These are phyloP conservation scores for Castanea sativa DNA, from an alignment of 306 rosid genomes.

Conservation along the genomic window DNA sequence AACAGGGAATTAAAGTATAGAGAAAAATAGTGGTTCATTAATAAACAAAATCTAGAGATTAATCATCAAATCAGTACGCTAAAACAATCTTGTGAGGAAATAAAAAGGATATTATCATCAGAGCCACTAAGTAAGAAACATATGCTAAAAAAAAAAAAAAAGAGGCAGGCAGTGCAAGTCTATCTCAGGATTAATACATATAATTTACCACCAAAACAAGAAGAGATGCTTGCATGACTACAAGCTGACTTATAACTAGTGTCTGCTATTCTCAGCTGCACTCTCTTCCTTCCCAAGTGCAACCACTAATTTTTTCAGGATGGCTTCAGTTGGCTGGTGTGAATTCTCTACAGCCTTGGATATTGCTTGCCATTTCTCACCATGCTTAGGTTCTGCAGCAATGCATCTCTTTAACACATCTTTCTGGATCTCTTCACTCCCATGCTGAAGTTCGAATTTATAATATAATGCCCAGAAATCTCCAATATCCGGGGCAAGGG, in stretches of 20 bases:
- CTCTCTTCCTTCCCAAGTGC: conserved; percentile 79
- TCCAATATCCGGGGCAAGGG: conserved; percentile 88
- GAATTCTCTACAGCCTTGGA: conserved; percentile 90
- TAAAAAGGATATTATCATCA: background rate
- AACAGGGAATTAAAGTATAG: background rate
- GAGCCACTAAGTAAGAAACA: background rate
- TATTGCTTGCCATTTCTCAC: conserved; percentile 85
- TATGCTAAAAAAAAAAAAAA: background rate
- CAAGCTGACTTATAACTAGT: conserved; percentile 18
- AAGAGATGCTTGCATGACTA: background rate
- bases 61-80: background rate
- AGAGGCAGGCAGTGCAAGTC: background rate
- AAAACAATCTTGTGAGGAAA: background rate
- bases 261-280: conserved; percentile 60
- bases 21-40: background rate
- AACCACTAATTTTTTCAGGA: conserved; percentile 78
- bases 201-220: background rate
- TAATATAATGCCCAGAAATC: conserved; percentile 88
- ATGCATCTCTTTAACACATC: conserved; percentile 70
- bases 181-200: background rate
- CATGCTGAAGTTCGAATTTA: conserved; percentile 92
- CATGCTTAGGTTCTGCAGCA: conserved; percentile 89
- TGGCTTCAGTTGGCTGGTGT: conserved; percentile 78
- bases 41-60: background rate
- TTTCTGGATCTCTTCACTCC: conserved; percentile 77